Evolutionary conservation across 352 stramenopile genomes (phyloP).

Genomic region (Phytophthora sansomeana): DNA sequence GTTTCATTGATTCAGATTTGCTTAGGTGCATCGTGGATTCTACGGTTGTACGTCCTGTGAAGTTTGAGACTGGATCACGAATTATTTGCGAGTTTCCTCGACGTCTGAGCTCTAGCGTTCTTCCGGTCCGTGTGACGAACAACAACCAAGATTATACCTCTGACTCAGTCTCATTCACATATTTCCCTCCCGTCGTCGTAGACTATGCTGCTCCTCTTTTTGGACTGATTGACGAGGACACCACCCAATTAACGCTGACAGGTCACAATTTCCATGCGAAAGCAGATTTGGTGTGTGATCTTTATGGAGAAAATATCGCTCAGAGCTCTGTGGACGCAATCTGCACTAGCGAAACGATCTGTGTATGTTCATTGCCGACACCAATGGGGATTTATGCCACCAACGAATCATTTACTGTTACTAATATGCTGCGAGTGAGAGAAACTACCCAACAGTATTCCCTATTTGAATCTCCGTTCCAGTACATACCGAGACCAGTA

Average conservation of each 20-base stretch:
- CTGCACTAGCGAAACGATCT: conserved; percentile 11
- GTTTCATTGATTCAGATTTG: conserved; percentile 38
- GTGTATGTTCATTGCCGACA: conserved; percentile 21
- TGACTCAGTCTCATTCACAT: conserved; percentile 19
- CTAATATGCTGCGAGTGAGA: conserved; percentile 30
- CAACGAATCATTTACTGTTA: conserved; percentile 27
- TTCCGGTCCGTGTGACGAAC: conserved; percentile 40
- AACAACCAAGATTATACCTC: conserved; percentile 53
- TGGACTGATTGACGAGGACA: conserved; percentile 17
- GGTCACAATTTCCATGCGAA: conserved; percentile 41
- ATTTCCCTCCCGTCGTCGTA: conserved; percentile 23
- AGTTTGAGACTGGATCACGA: conserved; percentile 24
- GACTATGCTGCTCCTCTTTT: conserved; percentile 32
- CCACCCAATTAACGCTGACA: conserved; percentile 27
- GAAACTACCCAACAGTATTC: conserved; percentile 29
- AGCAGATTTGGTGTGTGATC: conserved; percentile 29
- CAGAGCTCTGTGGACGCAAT: neutral
- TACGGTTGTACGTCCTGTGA: conserved; percentile 5
- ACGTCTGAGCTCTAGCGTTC: conserved; percentile 17
- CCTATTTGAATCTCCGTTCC: conserved; percentile 41
- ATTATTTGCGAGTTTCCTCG: conserved; percentile 37
- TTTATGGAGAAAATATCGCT: conserved; percentile 7
- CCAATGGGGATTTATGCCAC: conserved; percentile 1
- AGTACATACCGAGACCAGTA: conserved; percentile 25
- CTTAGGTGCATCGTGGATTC: conserved; percentile 40